Base-by-base conservation (phyloP, 495 filamentous ascomycete species). In the Neurospora discreta region DNA sequence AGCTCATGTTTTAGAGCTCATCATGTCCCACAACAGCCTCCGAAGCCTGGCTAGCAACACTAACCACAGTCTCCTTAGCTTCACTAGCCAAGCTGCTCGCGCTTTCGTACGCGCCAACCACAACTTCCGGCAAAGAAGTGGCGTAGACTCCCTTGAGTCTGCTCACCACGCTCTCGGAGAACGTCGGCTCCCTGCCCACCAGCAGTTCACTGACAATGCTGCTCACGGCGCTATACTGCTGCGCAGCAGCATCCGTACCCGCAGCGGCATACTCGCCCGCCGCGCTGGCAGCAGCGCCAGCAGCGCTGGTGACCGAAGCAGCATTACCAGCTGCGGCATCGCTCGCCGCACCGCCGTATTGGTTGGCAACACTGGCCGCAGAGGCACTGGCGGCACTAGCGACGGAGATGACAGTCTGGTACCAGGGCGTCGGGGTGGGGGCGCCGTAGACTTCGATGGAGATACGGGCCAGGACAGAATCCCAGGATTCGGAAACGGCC, bases 91-190 rank as follows among this genome's bases (percentile, higher is more conserved):
- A 42, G 69, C 80, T 82, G 16, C 79, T 79, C 1, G 75, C 80
- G 1, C 81, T 80, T 26, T 65, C 52, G 33, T 65, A 65, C 0
- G 52, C 52, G 0, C 52, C 52, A 1, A 65, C 52, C 3, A 65
- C 52, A 4, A 4, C 52, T 8, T 65, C 26, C 0, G 79, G 71
- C 16, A 75, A 23, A 2, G 78, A 79, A 0, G 79, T 80, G 0
- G 78, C 77, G 65, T 89, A 88, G 0, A 89, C 92, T 3, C 87
- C 88, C 40, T 85, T 85, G 7, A 97, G 85, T 26, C 90, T 87
- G 70, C 83, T 89, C 82, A 93, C 87, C 0, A 94, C 90, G 71
- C 90, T 92, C 74, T 97, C 92, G 0, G 91, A 93, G 75, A 92
- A 97, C 16, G 89, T 86, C 6, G 92, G 91, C 78, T 97, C 92